phyloP scores from a whole-genome alignment of 495 filamentous ascomycete species.

The Hyaloscypha finlandica region DNA sequence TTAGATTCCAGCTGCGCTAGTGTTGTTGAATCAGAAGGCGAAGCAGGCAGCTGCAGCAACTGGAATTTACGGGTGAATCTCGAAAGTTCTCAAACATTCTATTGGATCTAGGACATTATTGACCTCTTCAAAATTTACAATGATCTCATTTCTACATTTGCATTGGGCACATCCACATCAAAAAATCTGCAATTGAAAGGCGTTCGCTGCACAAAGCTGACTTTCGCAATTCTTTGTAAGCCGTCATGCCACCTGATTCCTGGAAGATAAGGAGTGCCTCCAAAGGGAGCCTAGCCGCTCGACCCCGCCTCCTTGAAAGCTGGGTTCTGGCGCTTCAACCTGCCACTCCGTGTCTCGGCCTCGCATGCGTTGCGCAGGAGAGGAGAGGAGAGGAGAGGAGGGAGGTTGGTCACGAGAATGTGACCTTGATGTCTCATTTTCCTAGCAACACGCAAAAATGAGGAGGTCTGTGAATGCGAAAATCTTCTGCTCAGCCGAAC shows the following conservation, averaged over 20 bases:
- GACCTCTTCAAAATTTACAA: not conserved
- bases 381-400: no score
- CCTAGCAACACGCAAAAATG: not conserved
- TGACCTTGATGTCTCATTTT: not conserved
- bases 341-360: constrained; percentile 1
- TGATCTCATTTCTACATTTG: not conserved
- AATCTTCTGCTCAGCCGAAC: not conserved
- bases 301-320: not conserved
- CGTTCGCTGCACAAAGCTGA: not conserved
- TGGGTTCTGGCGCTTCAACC: not conserved
- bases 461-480: not conserved
- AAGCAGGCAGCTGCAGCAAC: not conserved
- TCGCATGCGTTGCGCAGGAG: not conserved
- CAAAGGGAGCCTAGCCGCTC: constrained; percentile 2
- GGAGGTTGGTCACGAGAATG: constrained; percentile 5
- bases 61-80: constrained; percentile 6
- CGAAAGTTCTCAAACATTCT: not conserved
- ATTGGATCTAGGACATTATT: not conserved
- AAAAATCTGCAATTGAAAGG: not conserved
- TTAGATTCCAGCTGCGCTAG: not conserved
- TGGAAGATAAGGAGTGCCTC: constrained; percentile 1
- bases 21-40: not conserved
- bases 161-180: not conserved
- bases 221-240: constrained; percentile 1
- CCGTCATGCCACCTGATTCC: not conserved